Conservation (phyloP, 2,329 filamentous ascomycete species). For the Ophiostoma australiae region DNA sequence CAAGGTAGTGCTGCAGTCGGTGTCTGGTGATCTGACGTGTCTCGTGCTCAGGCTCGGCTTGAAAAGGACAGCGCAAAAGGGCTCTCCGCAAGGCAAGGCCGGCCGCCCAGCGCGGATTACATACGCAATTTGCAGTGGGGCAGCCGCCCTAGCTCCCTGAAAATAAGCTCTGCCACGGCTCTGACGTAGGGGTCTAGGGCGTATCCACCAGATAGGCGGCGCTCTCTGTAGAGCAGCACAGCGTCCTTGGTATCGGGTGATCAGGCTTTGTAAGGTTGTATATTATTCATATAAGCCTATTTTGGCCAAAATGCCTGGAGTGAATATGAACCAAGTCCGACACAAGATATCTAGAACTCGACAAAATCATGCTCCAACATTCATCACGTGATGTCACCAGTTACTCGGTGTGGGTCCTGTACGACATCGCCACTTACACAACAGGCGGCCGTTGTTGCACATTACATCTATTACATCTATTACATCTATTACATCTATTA, state of each 20-base stretch:
- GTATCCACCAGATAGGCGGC: neutral
- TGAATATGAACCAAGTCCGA: no score
- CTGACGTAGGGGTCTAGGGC: constrained; percentile 8
- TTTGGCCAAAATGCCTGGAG: no score
- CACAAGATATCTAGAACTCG: neutral
- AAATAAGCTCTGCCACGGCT: constrained; percentile 3
- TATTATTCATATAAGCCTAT: no score
- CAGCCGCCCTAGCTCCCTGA: neutral
- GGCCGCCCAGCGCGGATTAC: constrained; percentile 8
- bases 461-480: neutral
- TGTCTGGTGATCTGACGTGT: neutral
- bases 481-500: no score
- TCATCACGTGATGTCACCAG: neutral
- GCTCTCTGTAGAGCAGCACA: neutral
- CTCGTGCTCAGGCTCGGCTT: constrained; percentile 5
- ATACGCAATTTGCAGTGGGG: constrained; percentile 15
- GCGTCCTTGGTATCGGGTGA: no score
- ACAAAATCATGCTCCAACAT: neutral
- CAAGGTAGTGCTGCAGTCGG: neutral
- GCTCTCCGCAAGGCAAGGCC: neutral
- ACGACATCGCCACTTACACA: neutral
- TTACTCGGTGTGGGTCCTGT: neutral
- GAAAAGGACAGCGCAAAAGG: constrained; percentile 5
- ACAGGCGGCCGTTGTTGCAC: no score
- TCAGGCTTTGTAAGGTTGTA: no score